Conservation (phyloP, 2,329 filamentous ascomycete species). For the Aspergillus pseudoterreus region DNA sequence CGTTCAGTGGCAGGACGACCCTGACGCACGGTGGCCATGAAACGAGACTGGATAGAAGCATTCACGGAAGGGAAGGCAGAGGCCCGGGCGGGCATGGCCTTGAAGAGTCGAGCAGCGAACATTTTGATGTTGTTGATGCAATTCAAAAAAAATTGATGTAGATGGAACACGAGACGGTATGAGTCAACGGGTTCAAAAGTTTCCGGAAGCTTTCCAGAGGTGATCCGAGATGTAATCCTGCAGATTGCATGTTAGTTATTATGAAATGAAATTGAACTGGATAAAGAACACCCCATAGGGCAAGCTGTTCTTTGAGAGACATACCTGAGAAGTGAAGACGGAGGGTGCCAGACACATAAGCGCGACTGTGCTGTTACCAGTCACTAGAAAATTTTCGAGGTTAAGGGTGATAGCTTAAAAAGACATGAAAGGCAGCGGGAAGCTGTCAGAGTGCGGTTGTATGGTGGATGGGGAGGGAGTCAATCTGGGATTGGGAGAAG, state of each 20-base stretch:
- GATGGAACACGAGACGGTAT: neutral
- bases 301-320: neutral
- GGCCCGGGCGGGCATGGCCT: conserved; percentile 47
- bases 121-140: conserved; percentile 32
- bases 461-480: conserved; percentile 6
- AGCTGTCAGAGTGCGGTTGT: neutral
- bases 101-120: conserved; percentile 53
- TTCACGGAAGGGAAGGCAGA: conserved; percentile 43
- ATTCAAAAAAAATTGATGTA: neutral
- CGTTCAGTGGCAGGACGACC: conserved; percentile 70
- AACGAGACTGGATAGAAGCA: conserved; percentile 37
- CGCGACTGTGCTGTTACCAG: conserved; percentile 50
- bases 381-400: conserved; percentile 19
- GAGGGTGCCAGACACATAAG: conserved; percentile 77
- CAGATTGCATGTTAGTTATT: conserved; percentile 7
- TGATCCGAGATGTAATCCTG: conserved; percentile 68
- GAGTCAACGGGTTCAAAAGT: conserved; percentile 40
- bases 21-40: conserved; percentile 65
- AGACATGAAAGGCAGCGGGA: conserved; percentile 21
- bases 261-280: neutral
- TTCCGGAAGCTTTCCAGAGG: conserved; percentile 65
- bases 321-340: conserved; percentile 82
- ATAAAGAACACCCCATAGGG: neutral
- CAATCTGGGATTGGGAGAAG: conserved; percentile 9
- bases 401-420: conserved; percentile 18